Percentiles rank a stretch among this genome's conserved stretches.
Evolutionary conservation across 2,329 filamentous ascomycete species (phyloP).

Genomic region (Tetracladium maxilliforme): DNA sequence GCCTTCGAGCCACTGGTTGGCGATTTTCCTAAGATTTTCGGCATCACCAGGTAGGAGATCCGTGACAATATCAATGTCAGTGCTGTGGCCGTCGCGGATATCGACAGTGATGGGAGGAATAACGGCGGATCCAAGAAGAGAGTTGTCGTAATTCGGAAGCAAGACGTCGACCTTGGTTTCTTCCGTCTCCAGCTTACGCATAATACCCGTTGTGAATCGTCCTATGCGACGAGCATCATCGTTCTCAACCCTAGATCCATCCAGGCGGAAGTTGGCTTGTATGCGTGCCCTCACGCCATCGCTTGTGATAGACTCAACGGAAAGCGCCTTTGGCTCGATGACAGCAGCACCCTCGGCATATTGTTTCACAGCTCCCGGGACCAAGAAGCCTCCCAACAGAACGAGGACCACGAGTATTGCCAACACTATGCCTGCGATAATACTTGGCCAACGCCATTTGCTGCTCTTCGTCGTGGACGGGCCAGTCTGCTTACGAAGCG

Average conservation of each 20-base stretch:
- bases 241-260: conserved; percentile 61
- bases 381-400: conserved; percentile 66
- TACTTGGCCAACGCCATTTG: conserved; percentile 57
- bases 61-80: conserved; percentile 63
- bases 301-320: conserved; percentile 71
- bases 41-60: conserved; percentile 64
- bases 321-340: conserved; percentile 70
- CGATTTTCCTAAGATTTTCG: conserved; percentile 63
- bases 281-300: conserved; percentile 68
- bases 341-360: conserved; percentile 77
- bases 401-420: conserved; percentile 49
- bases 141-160: conserved; percentile 68
- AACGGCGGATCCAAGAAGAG: conserved; percentile 61
- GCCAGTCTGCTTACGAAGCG: too few relatives aligned
- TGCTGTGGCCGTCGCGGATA: conserved; percentile 65
- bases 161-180: conserved; percentile 62
- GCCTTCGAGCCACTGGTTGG: conserved; percentile 79
- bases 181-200: conserved; percentile 59
- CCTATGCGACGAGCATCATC: conserved; percentile 62
- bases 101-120: conserved; percentile 64
- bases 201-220: conserved; percentile 65
- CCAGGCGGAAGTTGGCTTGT: conserved; percentile 68
- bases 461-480: conserved; percentile 20
- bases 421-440: conserved; percentile 57
- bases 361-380: conserved; percentile 65